phyloP scores from a whole-genome alignment of 176 grass and related monocot genomes.

The Ensete ventricosum region DNA sequence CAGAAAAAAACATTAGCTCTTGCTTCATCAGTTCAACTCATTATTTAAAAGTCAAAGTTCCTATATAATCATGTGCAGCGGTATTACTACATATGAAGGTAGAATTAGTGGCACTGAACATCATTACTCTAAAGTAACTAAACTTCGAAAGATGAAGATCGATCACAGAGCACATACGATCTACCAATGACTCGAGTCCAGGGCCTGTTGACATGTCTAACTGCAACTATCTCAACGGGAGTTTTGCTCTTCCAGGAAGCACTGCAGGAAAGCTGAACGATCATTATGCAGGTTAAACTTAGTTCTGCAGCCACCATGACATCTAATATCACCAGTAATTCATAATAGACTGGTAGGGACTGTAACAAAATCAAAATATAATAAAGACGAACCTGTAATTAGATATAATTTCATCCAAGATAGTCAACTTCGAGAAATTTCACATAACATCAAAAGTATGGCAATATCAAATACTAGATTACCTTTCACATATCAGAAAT shows the following conservation, averaged over 20 bases:
- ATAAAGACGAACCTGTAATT: too few relatives aligned
- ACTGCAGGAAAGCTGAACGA: background rate
- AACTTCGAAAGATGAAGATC: background rate
- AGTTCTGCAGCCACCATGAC: too few relatives aligned
- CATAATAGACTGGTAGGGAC: too few relatives aligned
- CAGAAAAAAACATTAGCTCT: slow-evolving; percentile 15
- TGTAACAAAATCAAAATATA: too few relatives aligned
- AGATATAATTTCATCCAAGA: too few relatives aligned
- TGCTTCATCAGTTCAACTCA: background rate
- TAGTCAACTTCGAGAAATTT: too few relatives aligned
- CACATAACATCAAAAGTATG: too few relatives aligned
- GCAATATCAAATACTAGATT: too few relatives aligned
- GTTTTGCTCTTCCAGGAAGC: background rate
- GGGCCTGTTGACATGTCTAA: slow-evolving; percentile 22
- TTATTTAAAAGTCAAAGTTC: background rate
- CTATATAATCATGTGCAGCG: background rate
- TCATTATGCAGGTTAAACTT: too few relatives aligned
- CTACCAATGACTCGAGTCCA: slow-evolving; percentile 53
- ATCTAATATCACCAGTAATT: too few relatives aligned
- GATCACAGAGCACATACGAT: slow-evolving; percentile 29
- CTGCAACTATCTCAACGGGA: background rate
- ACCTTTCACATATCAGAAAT: too few relatives aligned
- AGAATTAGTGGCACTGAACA: background rate
- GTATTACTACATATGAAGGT: background rate
- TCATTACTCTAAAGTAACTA: background rate